A percentile compares a stretch with the other conserved stretches of the same genome.
These are phyloP conservation scores for Inonotus obliquus DNA, from an alignment of 1,284 basidiomycete genomes.

Conservation along the genomic window DNA sequence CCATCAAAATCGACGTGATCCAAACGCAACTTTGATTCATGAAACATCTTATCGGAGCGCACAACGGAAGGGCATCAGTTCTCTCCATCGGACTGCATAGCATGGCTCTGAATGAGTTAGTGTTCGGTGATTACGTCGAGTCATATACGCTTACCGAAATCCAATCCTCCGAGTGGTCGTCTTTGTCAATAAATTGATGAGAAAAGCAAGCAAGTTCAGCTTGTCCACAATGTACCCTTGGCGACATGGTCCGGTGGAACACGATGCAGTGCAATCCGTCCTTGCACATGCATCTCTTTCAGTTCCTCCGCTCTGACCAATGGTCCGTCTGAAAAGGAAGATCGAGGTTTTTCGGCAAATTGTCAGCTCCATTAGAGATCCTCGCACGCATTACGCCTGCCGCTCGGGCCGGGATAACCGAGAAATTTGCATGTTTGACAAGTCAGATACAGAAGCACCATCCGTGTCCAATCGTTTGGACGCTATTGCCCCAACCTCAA, in stretches of 20 bases:
- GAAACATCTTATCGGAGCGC: not conserved
- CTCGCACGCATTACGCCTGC: not conserved
- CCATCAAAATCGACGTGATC: not conserved
- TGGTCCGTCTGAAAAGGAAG: constrained; percentile 2
- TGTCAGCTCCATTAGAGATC: not conserved
- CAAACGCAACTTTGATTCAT: not conserved
- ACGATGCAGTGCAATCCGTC: not conserved
- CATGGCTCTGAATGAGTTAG: too few species aligned
- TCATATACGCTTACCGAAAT: too few species aligned
- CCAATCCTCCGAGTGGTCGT: too few species aligned
- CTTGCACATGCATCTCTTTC: not conserved
- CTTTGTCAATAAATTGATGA: too few species aligned
- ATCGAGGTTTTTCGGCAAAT: not conserved
- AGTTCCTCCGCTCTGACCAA: constrained; percentile 1
- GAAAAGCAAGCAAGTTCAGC: too few species aligned
- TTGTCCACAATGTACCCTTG: too few species aligned
- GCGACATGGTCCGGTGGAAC: not conserved
- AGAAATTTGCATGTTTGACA: not conserved
- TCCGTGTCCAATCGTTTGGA: too few species aligned
- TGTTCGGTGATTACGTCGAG: too few species aligned
- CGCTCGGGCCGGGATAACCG: not conserved
- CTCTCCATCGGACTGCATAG: too few species aligned
- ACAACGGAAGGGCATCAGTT: too few species aligned
- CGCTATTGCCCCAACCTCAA: not conserved
- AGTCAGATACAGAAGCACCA: not conserved